Percentiles rank a stretch among this genome's conserved stretches.
phyloP scores from a whole-genome alignment of 495 filamentous ascomycete species.

The Choiromyces venosus region DNA sequence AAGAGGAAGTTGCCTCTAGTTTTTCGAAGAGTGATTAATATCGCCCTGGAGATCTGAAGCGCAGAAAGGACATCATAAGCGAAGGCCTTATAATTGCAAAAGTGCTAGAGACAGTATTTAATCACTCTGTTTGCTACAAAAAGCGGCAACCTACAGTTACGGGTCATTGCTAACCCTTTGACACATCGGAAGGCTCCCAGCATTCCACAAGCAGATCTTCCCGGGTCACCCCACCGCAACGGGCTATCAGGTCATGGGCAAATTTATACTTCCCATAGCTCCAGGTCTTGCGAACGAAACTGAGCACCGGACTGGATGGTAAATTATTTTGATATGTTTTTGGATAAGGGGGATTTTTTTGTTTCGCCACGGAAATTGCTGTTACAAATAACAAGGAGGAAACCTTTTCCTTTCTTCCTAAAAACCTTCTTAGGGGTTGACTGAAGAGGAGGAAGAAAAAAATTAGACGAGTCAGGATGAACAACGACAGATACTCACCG shows the following conservation, averaged over 20 bases:
- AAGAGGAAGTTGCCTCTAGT: neutral
- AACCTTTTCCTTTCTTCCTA: neutral
- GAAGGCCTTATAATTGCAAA: neutral
- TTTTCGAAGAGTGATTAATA: neutral
- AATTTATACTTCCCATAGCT: neutral
- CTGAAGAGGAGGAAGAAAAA: neutral
- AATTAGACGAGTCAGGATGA: neutral
- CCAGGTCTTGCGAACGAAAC: neutral
- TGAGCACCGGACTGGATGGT: neutral
- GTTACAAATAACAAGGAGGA: neutral
- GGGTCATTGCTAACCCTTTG: neutral
- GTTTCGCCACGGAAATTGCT: neutral
- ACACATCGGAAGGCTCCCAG: neutral
- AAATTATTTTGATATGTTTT: neutral
- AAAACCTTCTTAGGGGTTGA: neutral
- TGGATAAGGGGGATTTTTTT: neutral
- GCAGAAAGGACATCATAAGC: neutral
- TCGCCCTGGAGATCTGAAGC: neutral
- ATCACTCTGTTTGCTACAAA: neutral
- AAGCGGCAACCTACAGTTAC: neutral
- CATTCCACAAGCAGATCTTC: neutral
- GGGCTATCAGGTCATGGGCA: neutral
- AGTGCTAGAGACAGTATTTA: neutral
- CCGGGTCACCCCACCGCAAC: neutral
- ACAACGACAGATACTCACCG: neutral